Conservation (phyloP, 805 yeast species). For the Lipomyces sp. region DNA sequence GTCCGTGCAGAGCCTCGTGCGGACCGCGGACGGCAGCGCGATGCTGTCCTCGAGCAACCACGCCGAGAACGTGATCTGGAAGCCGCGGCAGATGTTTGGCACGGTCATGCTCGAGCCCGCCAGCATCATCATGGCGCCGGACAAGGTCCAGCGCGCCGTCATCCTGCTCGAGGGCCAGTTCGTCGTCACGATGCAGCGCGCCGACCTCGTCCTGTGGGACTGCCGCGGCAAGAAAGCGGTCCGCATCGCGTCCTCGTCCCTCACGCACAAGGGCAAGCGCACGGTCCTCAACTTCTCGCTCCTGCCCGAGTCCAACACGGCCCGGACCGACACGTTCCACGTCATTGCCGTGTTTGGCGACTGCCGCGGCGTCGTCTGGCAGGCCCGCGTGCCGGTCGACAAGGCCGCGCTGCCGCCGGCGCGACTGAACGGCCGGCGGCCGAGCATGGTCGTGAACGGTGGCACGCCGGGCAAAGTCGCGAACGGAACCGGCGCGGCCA, state of each 20-base stretch:
- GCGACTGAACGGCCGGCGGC: conserved; percentile 1
- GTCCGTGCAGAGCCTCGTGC: conserved; percentile 62
- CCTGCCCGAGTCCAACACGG: conserved; percentile 40
- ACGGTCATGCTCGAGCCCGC: conserved; percentile 24
- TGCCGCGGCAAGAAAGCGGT: conserved; percentile 38
- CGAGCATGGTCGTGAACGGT: background rate
- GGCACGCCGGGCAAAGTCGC: background rate
- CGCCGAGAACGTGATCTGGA: conserved; percentile 62
- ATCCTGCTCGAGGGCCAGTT: conserved; percentile 48
- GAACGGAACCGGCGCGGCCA: background rate
- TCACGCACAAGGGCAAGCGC: conserved; percentile 7
- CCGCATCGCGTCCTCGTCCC: conserved; percentile 7
- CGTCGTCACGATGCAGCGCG: conserved; percentile 46
- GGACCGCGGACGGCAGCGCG: conserved; percentile 65
- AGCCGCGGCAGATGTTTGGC: conserved; percentile 22
- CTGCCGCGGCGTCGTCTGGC: conserved; percentile 30
- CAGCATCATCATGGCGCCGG: conserved; percentile 45
- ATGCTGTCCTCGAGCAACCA: conserved; percentile 59
- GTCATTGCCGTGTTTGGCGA: conserved; percentile 30
- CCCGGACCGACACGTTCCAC: conserved; percentile 5
- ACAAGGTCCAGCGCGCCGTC: conserved; percentile 49
- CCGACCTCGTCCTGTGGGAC: conserved; percentile 56
- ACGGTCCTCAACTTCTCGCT: conserved; percentile 33
- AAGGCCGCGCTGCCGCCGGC: background rate
- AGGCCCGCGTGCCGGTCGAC: conserved; percentile 17